Evolutionary conservation across 208 protist species (phyloP), one percentile per base, ranked within the genome.

Genomic region (Blechomonas ayalai): DNA sequence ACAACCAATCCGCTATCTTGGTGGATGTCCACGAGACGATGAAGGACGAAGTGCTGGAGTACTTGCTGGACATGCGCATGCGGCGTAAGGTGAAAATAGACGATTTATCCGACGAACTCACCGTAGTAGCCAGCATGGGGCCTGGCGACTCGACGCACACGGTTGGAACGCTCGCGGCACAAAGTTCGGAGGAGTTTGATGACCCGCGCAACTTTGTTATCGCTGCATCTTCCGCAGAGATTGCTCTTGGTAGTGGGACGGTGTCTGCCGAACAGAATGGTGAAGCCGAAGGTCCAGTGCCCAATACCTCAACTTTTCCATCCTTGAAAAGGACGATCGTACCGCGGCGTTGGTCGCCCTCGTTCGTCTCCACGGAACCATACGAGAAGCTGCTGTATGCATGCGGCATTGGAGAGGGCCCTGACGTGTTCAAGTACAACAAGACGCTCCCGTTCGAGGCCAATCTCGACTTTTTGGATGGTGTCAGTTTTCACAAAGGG

Each of bases 401-500:
- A 18, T 32, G 77, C 41, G 91, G 88, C 36, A 56, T 97, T n/a
- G 72, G 85, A 2, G 91, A 97, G 38, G 89, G 87, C 15, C 60
- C 75, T 0, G 39, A 29, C 1, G 68, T 94, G n/a, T 80, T 96
- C 32, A 48, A 57, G 4, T 22, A 48, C 25, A 60, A 53, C 40
- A 84, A 92, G 59, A 60, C 72, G 15, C 60, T 97, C 0, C 92
- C 92, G 1, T 91, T 97, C 24, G 94, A 98, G 52, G 72, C 56
- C 23, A 97, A 97, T 60, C 45, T 86, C 1, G 94, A 97, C 49
- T 75, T 92, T n/a, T 59, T 97, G 1, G 48, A 62, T 19, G 94
- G 82, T 6, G 77, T 98, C 13, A 70, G 68, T 56, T 98, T 96
- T 39, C 57, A 89, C 56, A 98, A 98, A 56, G 96, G 96, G 25